A percentile compares a stretch with the other conserved stretches of the same genome.
Conservation (phyloP, 176 grass and related monocot species). For the Olyra latifolia region DNA sequence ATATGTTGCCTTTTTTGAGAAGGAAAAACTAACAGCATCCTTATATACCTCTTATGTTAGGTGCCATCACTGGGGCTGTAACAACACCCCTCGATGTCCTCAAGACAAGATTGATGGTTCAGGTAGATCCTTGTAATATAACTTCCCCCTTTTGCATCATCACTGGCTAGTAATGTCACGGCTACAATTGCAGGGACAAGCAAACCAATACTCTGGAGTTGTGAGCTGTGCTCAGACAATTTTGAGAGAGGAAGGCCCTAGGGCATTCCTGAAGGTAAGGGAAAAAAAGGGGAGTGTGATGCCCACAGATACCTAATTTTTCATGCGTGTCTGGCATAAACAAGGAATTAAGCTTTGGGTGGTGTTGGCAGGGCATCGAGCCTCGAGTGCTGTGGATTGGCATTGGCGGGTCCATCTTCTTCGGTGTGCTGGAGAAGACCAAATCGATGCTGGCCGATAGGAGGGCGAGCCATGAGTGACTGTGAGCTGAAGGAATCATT, state of each 20-base stretch:
- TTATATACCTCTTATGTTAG: conserved; percentile 11
- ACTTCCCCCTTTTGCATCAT: neutral
- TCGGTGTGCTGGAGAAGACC: conserved; percentile 83
- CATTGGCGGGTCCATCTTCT: conserved; percentile 95
- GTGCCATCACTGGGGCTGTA: conserved; percentile 90
- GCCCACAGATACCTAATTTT: neutral
- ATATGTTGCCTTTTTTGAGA: neutral
- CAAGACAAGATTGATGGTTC: conserved; percentile 97
- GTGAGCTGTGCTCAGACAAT: conserved; percentile 84
- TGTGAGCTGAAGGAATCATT: too few relatives aligned
- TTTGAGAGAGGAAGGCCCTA: conserved; percentile 72
- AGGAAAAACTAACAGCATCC: neutral
- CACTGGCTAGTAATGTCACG: neutral
- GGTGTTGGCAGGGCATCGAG: conserved; percentile 66
- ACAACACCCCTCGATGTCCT: conserved; percentile 92
- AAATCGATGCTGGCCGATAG: conserved; percentile 57
- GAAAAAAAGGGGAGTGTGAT: neutral
- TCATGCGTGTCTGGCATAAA: neutral
- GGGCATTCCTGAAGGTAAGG: conserved; percentile 72
- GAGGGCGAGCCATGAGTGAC: neutral
- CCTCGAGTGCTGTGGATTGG: conserved; percentile 94
- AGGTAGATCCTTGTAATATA: conserved; percentile 50
- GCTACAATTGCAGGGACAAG: conserved; percentile 48
- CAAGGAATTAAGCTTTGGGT: neutral
- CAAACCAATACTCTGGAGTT: conserved; percentile 70